Conservation (phyloP, 2,329 filamentous ascomycete species). For the Fusarium piperis region DNA sequence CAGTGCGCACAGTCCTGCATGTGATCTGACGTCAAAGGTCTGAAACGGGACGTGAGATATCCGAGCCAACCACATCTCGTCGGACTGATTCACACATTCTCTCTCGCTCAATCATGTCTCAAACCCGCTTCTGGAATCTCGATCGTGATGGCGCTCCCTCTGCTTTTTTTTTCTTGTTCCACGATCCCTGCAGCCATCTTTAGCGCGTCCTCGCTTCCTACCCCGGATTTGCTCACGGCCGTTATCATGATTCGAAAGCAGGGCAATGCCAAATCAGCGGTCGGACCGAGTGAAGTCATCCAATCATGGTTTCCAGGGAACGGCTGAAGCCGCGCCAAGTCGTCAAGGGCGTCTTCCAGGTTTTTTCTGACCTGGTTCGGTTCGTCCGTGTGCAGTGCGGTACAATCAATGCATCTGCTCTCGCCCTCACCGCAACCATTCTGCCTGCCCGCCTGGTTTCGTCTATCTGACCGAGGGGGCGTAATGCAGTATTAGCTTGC, state of each 20-base stretch:
- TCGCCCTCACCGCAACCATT: slow-evolving; percentile 6
- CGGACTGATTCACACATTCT: slow-evolving; percentile 3
- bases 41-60: slow-evolving; percentile 18
- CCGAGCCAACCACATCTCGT: slow-evolving; percentile 27
- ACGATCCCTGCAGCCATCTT: slow-evolving; percentile 29
- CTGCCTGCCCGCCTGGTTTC: slow-evolving; percentile 6
- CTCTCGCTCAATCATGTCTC: neutral
- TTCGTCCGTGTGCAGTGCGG: slow-evolving; percentile 11
- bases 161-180: slow-evolving; percentile 1
- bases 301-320: slow-evolving; percentile 37
- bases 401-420: neutral
- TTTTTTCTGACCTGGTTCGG: neutral
- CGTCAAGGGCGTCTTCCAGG: slow-evolving; percentile 1
- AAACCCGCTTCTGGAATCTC: slow-evolving; percentile 13
- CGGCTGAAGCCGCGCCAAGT: slow-evolving; percentile 22
- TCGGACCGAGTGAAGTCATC: slow-evolving; percentile 42
- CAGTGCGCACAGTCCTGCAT: slow-evolving; percentile 15
- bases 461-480: slow-evolving; percentile 9
- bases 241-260: neutral
- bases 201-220: slow-evolving; percentile 9
- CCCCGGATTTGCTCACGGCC: slow-evolving; percentile 30
- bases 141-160: slow-evolving; percentile 21
- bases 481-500: slow-evolving; percentile 6
- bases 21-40: slow-evolving; percentile 4
- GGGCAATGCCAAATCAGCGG: slow-evolving; percentile 3